Base-by-base conservation (phyloP, 1,139 yeast genomes). In the Lodderomyces theae region DNA sequence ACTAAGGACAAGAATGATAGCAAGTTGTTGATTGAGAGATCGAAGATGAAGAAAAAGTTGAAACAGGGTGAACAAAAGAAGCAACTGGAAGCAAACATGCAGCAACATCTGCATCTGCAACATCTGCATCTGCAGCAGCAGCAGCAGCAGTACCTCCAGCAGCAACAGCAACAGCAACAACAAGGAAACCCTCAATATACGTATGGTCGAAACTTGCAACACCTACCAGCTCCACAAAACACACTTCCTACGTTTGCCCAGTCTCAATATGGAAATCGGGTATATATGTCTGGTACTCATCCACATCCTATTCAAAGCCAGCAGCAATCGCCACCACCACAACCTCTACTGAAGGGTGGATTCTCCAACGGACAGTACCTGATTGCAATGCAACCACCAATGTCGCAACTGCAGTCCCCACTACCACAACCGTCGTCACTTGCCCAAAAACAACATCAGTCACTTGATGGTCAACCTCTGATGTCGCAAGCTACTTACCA, bases 1-100 rank as follows among this genome's bases (percentile, higher is more conserved):
- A 46, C 48, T n/a, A 48, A 44, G 22, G 49, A 45, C 26, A 45
- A 42, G 31, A 38, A 37, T 24, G 48, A 45, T 35, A 36, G 38
- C 26, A 41, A 35, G 29, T 33, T 41, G 16, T 31, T 35, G 26
- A 38, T 38, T 35, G 43, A 39, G 38, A 34, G 40, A 31, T 35
- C 42, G 4, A 47, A 42, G 29, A 35, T 37, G 18, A 45, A 38
- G 41, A 44, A 40, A 30, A 42, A 44, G 35, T 37, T 36, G 23
- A 43, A 40, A 34, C 41, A 35, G 31, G 30, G 31, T 26, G 43
- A 43, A 33, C 40, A 41, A 29, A 40, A 36, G 34, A 42, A 39
- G 13, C 11, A 12, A 4, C 16, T 26, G 5, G 23, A n/a, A 15
- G 37, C 30, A 12, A 21, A 9, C 9, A 6, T 21, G 16, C 29